Base-by-base conservation (phyloP, 1,139 yeast genomes). In the Yamadazyma taylorii region DNA sequence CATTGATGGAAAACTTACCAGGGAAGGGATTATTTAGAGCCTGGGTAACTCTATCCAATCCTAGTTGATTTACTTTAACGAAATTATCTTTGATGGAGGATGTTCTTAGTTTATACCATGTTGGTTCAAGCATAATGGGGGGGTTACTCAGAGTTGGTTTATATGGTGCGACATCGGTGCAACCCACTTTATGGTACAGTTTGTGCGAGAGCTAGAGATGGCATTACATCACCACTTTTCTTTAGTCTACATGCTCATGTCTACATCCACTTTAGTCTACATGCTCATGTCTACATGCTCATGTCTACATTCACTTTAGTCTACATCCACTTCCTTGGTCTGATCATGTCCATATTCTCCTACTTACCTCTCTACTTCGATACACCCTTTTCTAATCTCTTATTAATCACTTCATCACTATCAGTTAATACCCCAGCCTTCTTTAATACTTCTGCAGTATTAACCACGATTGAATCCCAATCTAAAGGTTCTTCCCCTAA, bases 361-460 rank as follows among this genome's bases (percentile, higher is more conserved):
- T n/a, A n/a, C n/a, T n/a, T n/a, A n/a, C 21, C 16, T 17, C 14
- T 17, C 17, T 2, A 66, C 60, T 11, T n/a, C n/a, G n/a, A n/a
- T n/a, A n/a, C n/a, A n/a, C 69, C 66, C 1, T 43, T 39, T 10
- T 46, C 48, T 40, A 73, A 61, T 45, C 78, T 59, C 17, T 46
- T 35, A 4, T 48, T 47, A 23, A 69, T 56, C 3, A 56, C 48
- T 4, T 52, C 63, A 21, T 66, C 67, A 3, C 55, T 47, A 19
- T 71, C 75, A 7, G 60, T 58, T 39, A 75, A 61, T 3, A 81
- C 87, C 4, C 81, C 82, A 2, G 90, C 88, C 12, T 74, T 61
- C 46, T 73, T 63, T 47, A 86, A 69, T n/a, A 81, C 73, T 9
- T 62, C 55, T n/a, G 71, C 62, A 6, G 92, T 84, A 46, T 79